A percentile compares a stretch with the other conserved stretches of the same genome.
phyloP scores from a whole-genome alignment of 2,329 filamentous ascomycete species.

The Penicillium digitatum region DNA sequence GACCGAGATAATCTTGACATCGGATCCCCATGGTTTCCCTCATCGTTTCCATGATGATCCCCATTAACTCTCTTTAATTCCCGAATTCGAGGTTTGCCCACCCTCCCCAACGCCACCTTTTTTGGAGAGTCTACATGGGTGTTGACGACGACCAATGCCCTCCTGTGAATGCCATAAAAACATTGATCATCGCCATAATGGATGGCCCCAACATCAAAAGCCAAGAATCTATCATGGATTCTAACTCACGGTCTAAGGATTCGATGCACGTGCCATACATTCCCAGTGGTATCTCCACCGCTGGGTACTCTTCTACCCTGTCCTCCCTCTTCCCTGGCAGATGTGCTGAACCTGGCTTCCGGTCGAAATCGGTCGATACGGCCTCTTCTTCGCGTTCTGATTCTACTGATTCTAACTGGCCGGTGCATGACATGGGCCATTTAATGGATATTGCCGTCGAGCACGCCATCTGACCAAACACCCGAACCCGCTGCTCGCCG shows the following conservation, averaged over 20 bases:
- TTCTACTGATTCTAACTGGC: slow-evolving; percentile 30
- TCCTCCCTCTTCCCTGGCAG: slow-evolving; percentile 35
- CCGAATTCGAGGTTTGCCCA: slow-evolving; percentile 2
- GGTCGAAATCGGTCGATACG: slow-evolving; percentile 30
- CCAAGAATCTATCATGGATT: too few relatives aligned
- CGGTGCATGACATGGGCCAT: slow-evolving; percentile 41
- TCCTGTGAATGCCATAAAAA: too few relatives aligned
- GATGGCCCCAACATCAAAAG: too few relatives aligned
- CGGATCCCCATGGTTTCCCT: slow-evolving; percentile 4
- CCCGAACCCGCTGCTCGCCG: slow-evolving; percentile 42
- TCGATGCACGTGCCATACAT: slow-evolving; percentile 41
- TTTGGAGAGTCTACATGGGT: slow-evolving; percentile 16
- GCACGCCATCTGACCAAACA: slow-evolving; percentile 48
- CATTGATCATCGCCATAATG: too few relatives aligned
- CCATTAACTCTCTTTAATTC: neutral
- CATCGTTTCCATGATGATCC: neutral
- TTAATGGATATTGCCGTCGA: slow-evolving; percentile 46
- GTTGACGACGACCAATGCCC: too few relatives aligned
- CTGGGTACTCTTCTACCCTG: slow-evolving; percentile 43
- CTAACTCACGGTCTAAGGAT: too few relatives aligned
- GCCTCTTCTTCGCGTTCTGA: slow-evolving; percentile 26
- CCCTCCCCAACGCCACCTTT: neutral
- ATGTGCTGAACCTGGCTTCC: slow-evolving; percentile 36
- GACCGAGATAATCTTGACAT: neutral
- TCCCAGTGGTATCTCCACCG: slow-evolving; percentile 36